phyloP scores from a whole-genome alignment of 176 grass and related monocot species.

The Themeda triandra region DNA sequence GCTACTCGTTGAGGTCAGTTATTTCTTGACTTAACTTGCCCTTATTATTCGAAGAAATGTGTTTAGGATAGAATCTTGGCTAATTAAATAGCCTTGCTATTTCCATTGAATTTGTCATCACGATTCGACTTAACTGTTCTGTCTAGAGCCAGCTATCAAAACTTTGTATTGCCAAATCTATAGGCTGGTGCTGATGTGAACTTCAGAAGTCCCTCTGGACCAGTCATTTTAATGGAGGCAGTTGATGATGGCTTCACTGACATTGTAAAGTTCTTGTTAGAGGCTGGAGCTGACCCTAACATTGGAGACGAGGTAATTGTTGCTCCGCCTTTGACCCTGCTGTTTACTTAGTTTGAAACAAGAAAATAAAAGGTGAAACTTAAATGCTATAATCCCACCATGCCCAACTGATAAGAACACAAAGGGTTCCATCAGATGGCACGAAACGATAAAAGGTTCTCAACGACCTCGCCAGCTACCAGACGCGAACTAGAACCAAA shows the following conservation, averaged over 20 bases:
- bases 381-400: too few relatives aligned
- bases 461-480: too few relatives aligned
- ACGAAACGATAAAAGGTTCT: too few relatives aligned
- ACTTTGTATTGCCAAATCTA: background rate
- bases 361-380: too few relatives aligned
- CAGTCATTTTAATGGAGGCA: constrained; percentile 22
- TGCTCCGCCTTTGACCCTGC: background rate
- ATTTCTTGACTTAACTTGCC: background rate
- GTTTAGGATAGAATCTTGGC: background rate
- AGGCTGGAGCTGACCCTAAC: constrained; percentile 49
- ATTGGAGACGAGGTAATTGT: constrained; percentile 28
- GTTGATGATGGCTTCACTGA: constrained; percentile 30
- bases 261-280: constrained; percentile 37
- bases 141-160: background rate
- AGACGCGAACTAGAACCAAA: too few relatives aligned
- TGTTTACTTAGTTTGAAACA: background rate
- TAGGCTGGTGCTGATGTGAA: constrained; percentile 61
- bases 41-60: background rate
- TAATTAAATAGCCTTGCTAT: background rate
- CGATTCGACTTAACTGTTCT: background rate
- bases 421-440: too few relatives aligned
- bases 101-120: background rate
- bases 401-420: too few relatives aligned
- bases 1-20: background rate
- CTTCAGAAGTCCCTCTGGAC: background rate